Evolutionary conservation across 164 flowering plant species (phyloP), one percentile per base, ranked within the genome.

Genomic region (Tetrastigma voinierianum): DNA sequence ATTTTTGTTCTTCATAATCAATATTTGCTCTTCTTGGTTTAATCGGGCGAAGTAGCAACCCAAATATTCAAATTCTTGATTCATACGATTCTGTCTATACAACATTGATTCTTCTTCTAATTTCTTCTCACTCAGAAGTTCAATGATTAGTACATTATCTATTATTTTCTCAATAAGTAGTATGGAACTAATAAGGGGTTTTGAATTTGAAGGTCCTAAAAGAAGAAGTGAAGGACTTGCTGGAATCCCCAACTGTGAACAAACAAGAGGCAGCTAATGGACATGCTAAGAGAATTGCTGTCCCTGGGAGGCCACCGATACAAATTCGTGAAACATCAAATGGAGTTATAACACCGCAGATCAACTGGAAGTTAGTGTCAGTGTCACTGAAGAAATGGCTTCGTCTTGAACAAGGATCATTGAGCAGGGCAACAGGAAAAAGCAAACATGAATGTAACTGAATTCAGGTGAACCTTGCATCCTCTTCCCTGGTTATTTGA

Each of bases 381-480:
- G n/a, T n/a, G n/a, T n/a, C n/a, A 21, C 81, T 49, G 80, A 86
- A 75, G 97, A 91, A 74, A 91, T 91, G 95, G 82, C 93, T n/a
- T 62, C 89, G 87, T 69, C 75, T 91, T 45, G 91, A 86, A 60
- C 93, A 85, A 82, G 96, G 97, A 60, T 91, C 96, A 44, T 71
- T 91, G 64, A 80, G 82, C 78, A 73, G 97, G 70, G 97, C n/a
- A n/a, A n/a, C 97, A 49, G 10, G 93, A 93, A 52, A 89, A 96
- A 76, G 89, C 97, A 68, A 91, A 91, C 72, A 91, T 91, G 97
- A 91, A 91, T n/a, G n/a, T 78, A 87, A 83, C 68, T 90, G n/a
- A 89, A 67, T 91, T 96, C 59, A 91, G 97, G 97, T 90, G 45
- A 65, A 53, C 24, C 24, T 13, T 67, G 21, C 20, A 60, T 13